These are phyloP conservation scores for Pyrus betulifolia DNA, from an alignment of 306 rosid species.

Conservation along the genomic window DNA sequence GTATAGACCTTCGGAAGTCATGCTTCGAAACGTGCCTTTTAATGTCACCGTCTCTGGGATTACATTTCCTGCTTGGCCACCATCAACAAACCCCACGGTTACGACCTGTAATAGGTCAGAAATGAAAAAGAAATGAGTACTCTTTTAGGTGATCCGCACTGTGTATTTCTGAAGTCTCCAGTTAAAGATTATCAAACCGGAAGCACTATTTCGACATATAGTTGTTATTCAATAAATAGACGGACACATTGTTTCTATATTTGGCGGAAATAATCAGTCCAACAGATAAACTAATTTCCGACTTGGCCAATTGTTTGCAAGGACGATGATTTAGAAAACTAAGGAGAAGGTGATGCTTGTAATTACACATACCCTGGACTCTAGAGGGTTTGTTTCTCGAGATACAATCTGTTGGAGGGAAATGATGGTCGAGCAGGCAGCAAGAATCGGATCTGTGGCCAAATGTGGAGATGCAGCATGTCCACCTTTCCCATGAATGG, in stretches of 20 bases:
- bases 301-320: too few relatives aligned
- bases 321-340: background rate
- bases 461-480: conserved; percentile 35
- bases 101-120: conserved; percentile 21
- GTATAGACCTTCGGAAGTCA: conserved; percentile 33
- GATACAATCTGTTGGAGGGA: conserved; percentile 52
- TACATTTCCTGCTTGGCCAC: conserved; percentile 35
- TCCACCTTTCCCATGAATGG: conserved; percentile 34
- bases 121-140: background rate
- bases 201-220: too few relatives aligned
- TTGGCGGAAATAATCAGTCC: too few relatives aligned
- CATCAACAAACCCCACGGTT: conserved; percentile 34
- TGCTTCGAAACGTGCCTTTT: conserved; percentile 42
- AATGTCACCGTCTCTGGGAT: conserved; percentile 34
- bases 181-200: too few relatives aligned
- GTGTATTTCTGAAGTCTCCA: too few relatives aligned
- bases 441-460: conserved; percentile 37
- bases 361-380: conserved; percentile 27
- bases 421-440: conserved; percentile 32
- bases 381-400: conserved; percentile 48
- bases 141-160: too few relatives aligned
- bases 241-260: too few relatives aligned
- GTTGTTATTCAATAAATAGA: too few relatives aligned
- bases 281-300: too few relatives aligned
- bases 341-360: background rate